Evolutionary conservation across 2,329 filamentous ascomycete species (phyloP), one percentile per base, ranked within the genome.

Genomic region (Bipolaris oryzae): DNA sequence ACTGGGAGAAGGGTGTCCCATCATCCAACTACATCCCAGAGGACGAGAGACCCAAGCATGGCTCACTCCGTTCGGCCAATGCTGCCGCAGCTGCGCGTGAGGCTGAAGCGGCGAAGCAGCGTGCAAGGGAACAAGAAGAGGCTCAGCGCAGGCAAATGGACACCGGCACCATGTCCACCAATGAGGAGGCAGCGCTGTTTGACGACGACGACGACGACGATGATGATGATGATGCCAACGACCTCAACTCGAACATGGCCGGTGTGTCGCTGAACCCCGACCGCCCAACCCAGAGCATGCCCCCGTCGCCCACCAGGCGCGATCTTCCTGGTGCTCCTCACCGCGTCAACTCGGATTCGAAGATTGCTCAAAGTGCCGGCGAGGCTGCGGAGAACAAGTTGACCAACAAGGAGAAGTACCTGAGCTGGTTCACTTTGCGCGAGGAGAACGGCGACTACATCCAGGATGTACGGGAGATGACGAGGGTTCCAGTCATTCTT

Each of bases 1-100:
- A 97, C 83, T 99, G 95, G 95, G 95, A 99, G 87, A 99, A 98
- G 85, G 95, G 95, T 44, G 92, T 98, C 7, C 92, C 94, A 25
- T 98, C 93, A 61, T 97, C 94, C 41, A 91, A 93, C 2, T 99
- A 96, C 69, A 89, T 99, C 50, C 95, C 95, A 2, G 95, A 99
- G 74, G 95, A 99, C 74, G 95, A 99, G 81, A 89, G 93, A 55
- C 93, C 93, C 51, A 96, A 95, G 83, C 88, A 90, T 48, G 88
- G 86, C 53, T 85, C 85, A 10, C 89, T 90, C 68, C 87, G 91
- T 63, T 85, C 89, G 55, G 87, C 86, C 39, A 90, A 91, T 70
- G 89, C 90, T 50, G 85, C 88, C 50, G 89, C 89, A 34, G 90
- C 90, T 31, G 89, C 89, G 39, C 87, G 88, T 55, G 89, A 95